A percentile compares a stretch with the other conserved stretches of the same genome.
phyloP scores from a whole-genome alignment of 2,329 filamentous ascomycete species.

The Ambrosiella beaveri region DNA sequence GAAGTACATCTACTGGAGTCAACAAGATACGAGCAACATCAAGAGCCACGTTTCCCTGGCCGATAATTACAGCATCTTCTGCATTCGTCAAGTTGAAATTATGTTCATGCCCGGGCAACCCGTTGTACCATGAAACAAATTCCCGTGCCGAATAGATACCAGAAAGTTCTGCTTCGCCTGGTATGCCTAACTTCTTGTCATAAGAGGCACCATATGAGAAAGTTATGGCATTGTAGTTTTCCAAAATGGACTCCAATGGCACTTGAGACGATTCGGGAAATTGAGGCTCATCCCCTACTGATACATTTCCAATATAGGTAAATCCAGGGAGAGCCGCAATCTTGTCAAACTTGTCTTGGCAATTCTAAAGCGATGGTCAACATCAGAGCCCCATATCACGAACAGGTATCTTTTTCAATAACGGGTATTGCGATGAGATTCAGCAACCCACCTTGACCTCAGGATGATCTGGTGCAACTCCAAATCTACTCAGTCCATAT shows the following conservation, averaged over 20 bases:
- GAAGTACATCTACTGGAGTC: slow-evolving; percentile 53
- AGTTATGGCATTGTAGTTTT: slow-evolving; percentile 79
- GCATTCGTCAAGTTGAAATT: slow-evolving; percentile 49
- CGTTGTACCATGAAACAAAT: slow-evolving; percentile 98
- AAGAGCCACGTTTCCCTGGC: slow-evolving; percentile 89
- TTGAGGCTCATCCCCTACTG: slow-evolving; percentile 41
- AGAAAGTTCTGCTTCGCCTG: slow-evolving; percentile 54
- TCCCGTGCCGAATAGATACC: slow-evolving; percentile 77
- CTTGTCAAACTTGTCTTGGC: slow-evolving; percentile 81
- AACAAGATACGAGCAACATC: slow-evolving; percentile 84
- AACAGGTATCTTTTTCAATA: too few species aligned
- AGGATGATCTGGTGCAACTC: slow-evolving; percentile 94
- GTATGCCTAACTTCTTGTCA: slow-evolving; percentile 62
- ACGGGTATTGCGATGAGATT: too few species aligned
- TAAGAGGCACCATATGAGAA: slow-evolving; percentile 85
- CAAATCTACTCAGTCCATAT: slow-evolving; percentile 80
- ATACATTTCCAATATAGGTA: slow-evolving; percentile 79
- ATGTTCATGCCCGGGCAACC: slow-evolving; percentile 60
- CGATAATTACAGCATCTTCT: slow-evolving; percentile 73
- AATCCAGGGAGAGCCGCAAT: slow-evolving; percentile 70
- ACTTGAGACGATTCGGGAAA: slow-evolving; percentile 18
- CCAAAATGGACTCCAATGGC: slow-evolving; percentile 44
- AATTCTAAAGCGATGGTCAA: slow-evolving; percentile 46
- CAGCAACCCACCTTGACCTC: slow-evolving; percentile 69
- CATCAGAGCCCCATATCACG: not conserved